Conservation (phyloP, 2,329 filamentous ascomycete genomes). For the Penicillium corylophilum region DNA sequence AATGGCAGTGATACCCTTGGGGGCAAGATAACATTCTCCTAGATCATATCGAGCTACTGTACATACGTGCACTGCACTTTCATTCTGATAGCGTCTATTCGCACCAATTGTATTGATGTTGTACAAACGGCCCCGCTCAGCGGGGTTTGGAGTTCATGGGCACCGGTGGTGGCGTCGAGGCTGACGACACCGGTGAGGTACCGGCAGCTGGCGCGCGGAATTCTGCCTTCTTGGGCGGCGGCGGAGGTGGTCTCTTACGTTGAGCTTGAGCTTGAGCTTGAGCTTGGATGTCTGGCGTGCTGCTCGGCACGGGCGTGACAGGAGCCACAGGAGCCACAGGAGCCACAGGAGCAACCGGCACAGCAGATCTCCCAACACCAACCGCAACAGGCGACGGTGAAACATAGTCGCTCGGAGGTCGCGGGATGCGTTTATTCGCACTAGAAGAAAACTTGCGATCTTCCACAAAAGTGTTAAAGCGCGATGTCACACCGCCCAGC, state of each 20-base stretch:
- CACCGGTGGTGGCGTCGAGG: slow-evolving; percentile 53
- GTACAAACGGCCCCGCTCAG: slow-evolving; percentile 30
- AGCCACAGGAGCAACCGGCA: slow-evolving; percentile 24
- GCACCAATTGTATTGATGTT: not conserved
- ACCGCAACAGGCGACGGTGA: not conserved
- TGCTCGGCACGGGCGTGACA: slow-evolving; percentile 14
- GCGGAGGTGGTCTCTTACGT: slow-evolving; percentile 54
- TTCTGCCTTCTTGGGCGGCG: slow-evolving; percentile 57
- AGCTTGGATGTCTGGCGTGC: slow-evolving; percentile 1
- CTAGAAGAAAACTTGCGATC: slow-evolving; percentile 34
- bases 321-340: slow-evolving; percentile 15
- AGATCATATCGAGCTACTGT: not conserved
- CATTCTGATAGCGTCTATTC: not conserved
- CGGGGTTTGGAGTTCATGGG: slow-evolving; percentile 59
- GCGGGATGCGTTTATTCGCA: slow-evolving; percentile 28
- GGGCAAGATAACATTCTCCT: not conserved
- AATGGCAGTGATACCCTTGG: not conserved
- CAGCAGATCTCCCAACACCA: slow-evolving; percentile 12
- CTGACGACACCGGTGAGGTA: slow-evolving; percentile 26
- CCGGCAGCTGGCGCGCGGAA: slow-evolving; percentile 40
- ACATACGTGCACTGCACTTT: not conserved
- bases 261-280: slow-evolving; percentile 24
- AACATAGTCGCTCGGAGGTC: slow-evolving; percentile 17
- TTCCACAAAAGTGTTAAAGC: slow-evolving; percentile 49
- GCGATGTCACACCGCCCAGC: slow-evolving; percentile 48